Conservation (phyloP, 1,284 basidiomycete species). For the Fomitopsis schrenkii region DNA sequence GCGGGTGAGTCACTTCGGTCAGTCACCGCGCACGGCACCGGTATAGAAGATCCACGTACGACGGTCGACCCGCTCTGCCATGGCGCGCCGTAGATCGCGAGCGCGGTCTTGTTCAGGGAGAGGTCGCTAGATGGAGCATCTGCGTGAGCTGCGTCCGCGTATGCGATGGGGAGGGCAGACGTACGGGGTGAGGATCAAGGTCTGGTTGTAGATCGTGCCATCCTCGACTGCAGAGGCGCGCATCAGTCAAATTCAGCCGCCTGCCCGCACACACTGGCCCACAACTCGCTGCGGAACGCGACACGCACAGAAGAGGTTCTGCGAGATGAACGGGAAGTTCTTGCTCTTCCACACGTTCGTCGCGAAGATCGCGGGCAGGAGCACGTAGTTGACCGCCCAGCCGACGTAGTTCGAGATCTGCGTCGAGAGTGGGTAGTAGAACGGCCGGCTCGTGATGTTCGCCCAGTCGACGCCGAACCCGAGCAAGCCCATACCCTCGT, state of each 20-base stretch:
- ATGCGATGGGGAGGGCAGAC: background rate
- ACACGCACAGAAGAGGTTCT: conserved; percentile 1
- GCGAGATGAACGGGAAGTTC: conserved; percentile 10
- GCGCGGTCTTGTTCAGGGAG: conserved; percentile 6
- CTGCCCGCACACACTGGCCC: background rate
- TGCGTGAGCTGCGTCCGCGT: background rate
- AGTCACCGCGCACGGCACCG: background rate
- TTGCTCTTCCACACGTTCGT: conserved; percentile 4
- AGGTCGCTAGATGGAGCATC: background rate
- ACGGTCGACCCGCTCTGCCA: conserved; percentile 10
- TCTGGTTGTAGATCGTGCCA: conserved; percentile 35
- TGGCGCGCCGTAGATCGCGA: conserved; percentile 6
- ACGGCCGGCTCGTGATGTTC: conserved; percentile 7
- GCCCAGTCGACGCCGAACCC: conserved; percentile 50
- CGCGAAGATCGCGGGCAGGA: conserved; percentile 4
- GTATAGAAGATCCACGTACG: background rate
- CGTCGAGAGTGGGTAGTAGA: conserved; percentile 6
- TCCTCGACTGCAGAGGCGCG: conserved; percentile 12
- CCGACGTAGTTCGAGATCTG: conserved; percentile 7
- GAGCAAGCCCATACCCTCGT: conserved; percentile 42
- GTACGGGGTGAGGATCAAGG: conserved; percentile 8
- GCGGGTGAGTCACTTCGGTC: background rate
- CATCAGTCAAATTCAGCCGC: background rate
- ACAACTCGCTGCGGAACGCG: background rate
- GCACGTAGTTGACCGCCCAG: conserved; percentile 7